These are phyloP conservation scores for Suillus subalutaceus DNA, from an alignment of 768 basidiomycete species.

Conservation along the genomic window DNA sequence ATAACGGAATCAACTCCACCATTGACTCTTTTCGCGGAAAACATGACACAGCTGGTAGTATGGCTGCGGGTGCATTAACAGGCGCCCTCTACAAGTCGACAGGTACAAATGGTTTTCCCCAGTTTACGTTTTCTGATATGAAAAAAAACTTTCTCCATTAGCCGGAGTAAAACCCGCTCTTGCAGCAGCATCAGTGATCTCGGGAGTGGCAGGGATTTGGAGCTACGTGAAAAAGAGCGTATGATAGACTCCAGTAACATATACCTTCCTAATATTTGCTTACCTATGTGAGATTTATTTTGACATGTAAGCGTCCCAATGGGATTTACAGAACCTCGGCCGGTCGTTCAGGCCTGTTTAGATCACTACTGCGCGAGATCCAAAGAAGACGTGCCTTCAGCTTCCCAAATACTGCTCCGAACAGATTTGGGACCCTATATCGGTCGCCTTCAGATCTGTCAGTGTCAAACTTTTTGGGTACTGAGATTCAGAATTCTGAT, in stretches of 20 bases:
- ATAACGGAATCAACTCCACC: slow-evolving; percentile 95
- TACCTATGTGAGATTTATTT: slow-evolving; percentile 17
- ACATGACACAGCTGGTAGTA: slow-evolving; percentile 90
- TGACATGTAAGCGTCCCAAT: slow-evolving; percentile 34
- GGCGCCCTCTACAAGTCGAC: slow-evolving; percentile 94
- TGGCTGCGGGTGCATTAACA: slow-evolving; percentile 89
- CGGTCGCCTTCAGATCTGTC: slow-evolving; percentile 39
- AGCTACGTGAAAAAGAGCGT: slow-evolving; percentile 91
- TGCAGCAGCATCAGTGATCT: slow-evolving; percentile 87
- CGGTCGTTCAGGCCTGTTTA: slow-evolving; percentile 21
- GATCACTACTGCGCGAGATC: slow-evolving; percentile 24
- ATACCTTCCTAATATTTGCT: slow-evolving; percentile 48
- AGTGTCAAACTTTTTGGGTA: slow-evolving; percentile 31
- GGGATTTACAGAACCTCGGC: slow-evolving; percentile 19
- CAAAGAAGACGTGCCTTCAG: slow-evolving; percentile 26
- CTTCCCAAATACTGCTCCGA: slow-evolving; percentile 32
- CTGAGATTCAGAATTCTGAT: slow-evolving; percentile 38
- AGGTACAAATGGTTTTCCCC: slow-evolving; percentile 58
- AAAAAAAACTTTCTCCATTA: slow-evolving; percentile 44
- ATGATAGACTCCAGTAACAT: slow-evolving; percentile 53
- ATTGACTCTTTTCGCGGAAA: slow-evolving; percentile 88
- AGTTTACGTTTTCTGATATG: slow-evolving; percentile 38
- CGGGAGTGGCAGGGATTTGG: slow-evolving; percentile 90
- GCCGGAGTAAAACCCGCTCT: slow-evolving; percentile 92
- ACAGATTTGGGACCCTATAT: slow-evolving; percentile 32